Evolutionary conservation across 2,329 filamentous ascomycete species (phyloP).

Genomic region (Microcyclospora pomicola): DNA sequence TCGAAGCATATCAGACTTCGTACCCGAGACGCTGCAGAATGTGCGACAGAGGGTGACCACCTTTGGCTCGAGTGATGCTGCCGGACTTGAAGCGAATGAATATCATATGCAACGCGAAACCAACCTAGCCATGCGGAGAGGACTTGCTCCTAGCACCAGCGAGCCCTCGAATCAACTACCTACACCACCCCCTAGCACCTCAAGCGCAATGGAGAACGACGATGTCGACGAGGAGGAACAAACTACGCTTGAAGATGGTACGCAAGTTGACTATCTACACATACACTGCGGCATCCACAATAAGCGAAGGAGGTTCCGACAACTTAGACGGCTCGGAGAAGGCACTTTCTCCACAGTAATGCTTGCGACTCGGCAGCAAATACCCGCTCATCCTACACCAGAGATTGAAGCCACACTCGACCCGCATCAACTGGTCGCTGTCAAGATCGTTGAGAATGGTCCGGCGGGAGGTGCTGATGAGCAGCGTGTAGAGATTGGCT

Average conservation of each 20-base stretch:
- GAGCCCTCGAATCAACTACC: slow-evolving; percentile 33
- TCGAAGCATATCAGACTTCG: slow-evolving; percentile 79
- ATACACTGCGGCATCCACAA: slow-evolving; percentile 48
- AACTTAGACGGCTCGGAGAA: slow-evolving; percentile 68
- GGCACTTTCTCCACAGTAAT: slow-evolving; percentile 94
- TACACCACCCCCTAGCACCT: slow-evolving; percentile 69
- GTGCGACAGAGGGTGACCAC: slow-evolving; percentile 57
- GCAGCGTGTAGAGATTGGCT: slow-evolving; percentile 79
- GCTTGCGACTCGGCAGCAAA: slow-evolving; percentile 67
- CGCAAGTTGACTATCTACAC: slow-evolving; percentile 27
- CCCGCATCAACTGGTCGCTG: slow-evolving; percentile 73
- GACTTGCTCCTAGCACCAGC: slow-evolving; percentile 41
- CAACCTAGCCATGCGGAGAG: slow-evolving; percentile 65
- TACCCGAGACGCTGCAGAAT: slow-evolving; percentile 55
- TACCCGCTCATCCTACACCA: slow-evolving; percentile 22
- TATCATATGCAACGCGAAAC: slow-evolving; percentile 58
- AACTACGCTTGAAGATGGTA: slow-evolving; percentile 24
- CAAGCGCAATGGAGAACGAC: slow-evolving; percentile 42
- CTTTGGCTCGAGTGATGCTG: slow-evolving; percentile 42
- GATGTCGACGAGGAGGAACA: slow-evolving; percentile 28
- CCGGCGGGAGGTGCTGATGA: slow-evolving; percentile 87
- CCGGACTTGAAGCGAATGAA: slow-evolving; percentile 37
- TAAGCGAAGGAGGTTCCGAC: slow-evolving; percentile 65
- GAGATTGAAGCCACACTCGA: slow-evolving; percentile 39
- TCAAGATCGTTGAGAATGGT: slow-evolving; percentile 92